phyloP scores from a whole-genome alignment of 305 asterid species.

The Galium porrigens region DNA sequence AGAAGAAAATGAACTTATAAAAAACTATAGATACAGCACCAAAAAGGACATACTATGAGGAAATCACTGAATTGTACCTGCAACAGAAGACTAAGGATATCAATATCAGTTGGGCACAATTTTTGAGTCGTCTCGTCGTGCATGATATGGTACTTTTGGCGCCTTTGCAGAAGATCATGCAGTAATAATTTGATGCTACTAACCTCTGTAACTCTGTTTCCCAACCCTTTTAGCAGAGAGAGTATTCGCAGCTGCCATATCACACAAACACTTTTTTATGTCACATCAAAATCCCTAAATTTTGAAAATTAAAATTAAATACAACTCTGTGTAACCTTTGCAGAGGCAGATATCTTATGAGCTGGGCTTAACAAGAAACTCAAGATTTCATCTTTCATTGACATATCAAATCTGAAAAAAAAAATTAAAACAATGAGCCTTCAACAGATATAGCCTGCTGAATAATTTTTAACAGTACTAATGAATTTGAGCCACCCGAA shows the following conservation, averaged over 20 bases:
- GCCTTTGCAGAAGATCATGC: slow-evolving; percentile 44
- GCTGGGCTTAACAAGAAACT: slow-evolving; percentile 42
- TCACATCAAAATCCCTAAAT: neutral
- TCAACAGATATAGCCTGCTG: neutral
- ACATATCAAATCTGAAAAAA: slow-evolving; percentile 48
- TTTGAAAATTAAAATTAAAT: neutral
- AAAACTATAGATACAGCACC: neutral
- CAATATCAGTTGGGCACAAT: slow-evolving; percentile 50
- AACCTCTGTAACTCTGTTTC: slow-evolving; percentile 37
- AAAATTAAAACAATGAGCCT: too few species aligned
- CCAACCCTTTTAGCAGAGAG: slow-evolving; percentile 52
- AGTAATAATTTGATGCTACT: slow-evolving; percentile 41
- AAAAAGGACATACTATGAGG: slow-evolving; percentile 3
- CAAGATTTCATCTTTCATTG: slow-evolving; percentile 47
- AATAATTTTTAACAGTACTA: neutral
- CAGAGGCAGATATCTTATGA: slow-evolving; percentile 45
- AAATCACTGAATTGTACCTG: slow-evolving; percentile 38
- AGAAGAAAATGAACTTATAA: slow-evolving; percentile 13
- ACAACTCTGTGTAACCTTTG: slow-evolving; percentile 42
- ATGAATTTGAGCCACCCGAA: too few species aligned
- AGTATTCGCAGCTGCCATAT: slow-evolving; percentile 54
- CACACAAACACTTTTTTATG: slow-evolving; percentile 8
- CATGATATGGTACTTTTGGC: slow-evolving; percentile 27
- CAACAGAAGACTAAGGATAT: slow-evolving; percentile 53
- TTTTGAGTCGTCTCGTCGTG: slow-evolving; percentile 24